Percentiles rank a stretch among this genome's conserved stretches.
Evolutionary conservation across 2,329 filamentous ascomycete species (phyloP).

Genomic region (Raffaelea deltoideospora): DNA sequence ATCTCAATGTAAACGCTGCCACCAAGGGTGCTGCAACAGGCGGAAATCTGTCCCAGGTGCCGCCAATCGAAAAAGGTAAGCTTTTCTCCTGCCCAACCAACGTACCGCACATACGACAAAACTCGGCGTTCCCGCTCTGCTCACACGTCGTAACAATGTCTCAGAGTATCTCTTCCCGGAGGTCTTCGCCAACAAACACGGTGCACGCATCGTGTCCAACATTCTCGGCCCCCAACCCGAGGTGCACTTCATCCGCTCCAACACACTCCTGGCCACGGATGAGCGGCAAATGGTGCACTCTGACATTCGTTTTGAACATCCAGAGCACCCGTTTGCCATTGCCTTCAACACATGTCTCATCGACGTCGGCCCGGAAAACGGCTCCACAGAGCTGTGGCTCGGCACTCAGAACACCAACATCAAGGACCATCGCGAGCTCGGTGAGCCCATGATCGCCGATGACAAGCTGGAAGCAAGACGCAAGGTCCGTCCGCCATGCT

Average conservation of each 20-base stretch:
- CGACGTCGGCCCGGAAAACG: slow-evolving; percentile 33
- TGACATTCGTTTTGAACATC: slow-evolving; percentile 43
- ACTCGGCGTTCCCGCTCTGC: too few species aligned
- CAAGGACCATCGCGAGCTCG: slow-evolving; percentile 34
- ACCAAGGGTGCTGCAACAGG: slow-evolving; percentile 10
- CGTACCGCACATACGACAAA: background rate
- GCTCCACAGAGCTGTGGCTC: slow-evolving; percentile 44
- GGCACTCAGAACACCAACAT: slow-evolving; percentile 34
- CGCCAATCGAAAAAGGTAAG: slow-evolving; percentile 10
- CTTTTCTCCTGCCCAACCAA: background rate
- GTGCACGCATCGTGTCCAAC: slow-evolving; percentile 9
- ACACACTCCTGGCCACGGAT: slow-evolving; percentile 21
- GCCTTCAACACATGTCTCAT: slow-evolving; percentile 39
- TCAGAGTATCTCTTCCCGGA: slow-evolving; percentile 13
- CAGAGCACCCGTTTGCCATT: slow-evolving; percentile 36
- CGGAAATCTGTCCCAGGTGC: slow-evolving; percentile 12
- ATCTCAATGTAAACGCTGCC: slow-evolving; percentile 9
- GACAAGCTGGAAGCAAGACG: slow-evolving; percentile 26
- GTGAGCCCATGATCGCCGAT: slow-evolving; percentile 28
- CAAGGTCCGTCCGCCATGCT: slow-evolving; percentile 24
- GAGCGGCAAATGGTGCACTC: slow-evolving; percentile 40
- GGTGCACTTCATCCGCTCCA: slow-evolving; percentile 12
- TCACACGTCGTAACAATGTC: too few species aligned
- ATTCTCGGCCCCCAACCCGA: slow-evolving; percentile 11
- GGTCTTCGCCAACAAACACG: slow-evolving; percentile 16